These are phyloP conservation scores for Saccharomyces hybrid DNA, from an alignment of 1,139 yeast genomes.

Conservation along the genomic window DNA sequence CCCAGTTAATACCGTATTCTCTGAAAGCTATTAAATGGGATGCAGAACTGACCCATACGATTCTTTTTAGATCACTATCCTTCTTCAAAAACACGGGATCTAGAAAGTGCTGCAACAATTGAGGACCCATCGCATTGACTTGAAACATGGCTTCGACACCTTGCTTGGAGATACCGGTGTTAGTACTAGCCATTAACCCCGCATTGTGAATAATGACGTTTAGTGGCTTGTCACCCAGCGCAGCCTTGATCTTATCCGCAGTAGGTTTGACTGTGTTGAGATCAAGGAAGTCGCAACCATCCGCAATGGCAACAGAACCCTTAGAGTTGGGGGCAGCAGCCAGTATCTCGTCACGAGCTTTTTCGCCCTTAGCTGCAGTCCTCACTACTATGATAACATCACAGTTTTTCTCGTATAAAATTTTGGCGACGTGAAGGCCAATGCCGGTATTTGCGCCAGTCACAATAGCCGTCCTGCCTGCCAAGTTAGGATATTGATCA, in stretches of 20 bases:
- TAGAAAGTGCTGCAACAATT: slow-evolving; percentile 39
- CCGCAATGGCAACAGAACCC: slow-evolving; percentile 24
- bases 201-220: slow-evolving; percentile 46
- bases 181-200: slow-evolving; percentile 42
- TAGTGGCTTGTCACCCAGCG: slow-evolving; percentile 21
- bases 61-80: slow-evolving; percentile 29
- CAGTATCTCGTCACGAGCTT: slow-evolving; percentile 32
- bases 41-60: slow-evolving; percentile 43
- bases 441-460: slow-evolving; percentile 46
- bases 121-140: slow-evolving; percentile 45
- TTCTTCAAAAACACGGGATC: slow-evolving; percentile 37
- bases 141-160: slow-evolving; percentile 45
- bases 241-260: slow-evolving; percentile 30
- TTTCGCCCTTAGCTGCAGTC: slow-evolving; percentile 32
- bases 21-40: slow-evolving; percentile 35
- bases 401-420: slow-evolving; percentile 38
- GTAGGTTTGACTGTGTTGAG: slow-evolving; percentile 39
- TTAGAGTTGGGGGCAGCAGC: slow-evolving; percentile 19
- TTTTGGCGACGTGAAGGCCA: slow-evolving; percentile 37
- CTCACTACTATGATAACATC: slow-evolving; percentile 40
- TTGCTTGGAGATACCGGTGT: slow-evolving; percentile 33
- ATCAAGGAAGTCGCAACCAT: slow-evolving; percentile 40
- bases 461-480: slow-evolving; percentile 37
- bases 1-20: slow-evolving; percentile 38
- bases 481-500: slow-evolving; percentile 39